A percentile compares a stretch with the other conserved stretches of the same genome.
Evolutionary conservation across 1,284 basidiomycete species (phyloP).

Genomic region (Earliella scabrosa): DNA sequence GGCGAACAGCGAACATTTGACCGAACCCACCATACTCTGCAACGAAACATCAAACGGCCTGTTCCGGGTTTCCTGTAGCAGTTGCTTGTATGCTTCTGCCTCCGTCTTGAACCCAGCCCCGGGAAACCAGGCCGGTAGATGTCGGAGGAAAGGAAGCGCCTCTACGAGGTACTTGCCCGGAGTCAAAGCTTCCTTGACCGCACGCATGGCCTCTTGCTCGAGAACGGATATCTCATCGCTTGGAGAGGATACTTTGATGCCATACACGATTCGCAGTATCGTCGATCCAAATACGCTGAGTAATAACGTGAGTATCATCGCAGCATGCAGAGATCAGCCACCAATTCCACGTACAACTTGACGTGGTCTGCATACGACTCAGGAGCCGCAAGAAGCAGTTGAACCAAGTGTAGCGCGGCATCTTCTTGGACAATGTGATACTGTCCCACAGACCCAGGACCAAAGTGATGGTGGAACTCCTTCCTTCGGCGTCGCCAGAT

Average conservation of each 20-base stretch:
- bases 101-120: slow-evolving; percentile 43
- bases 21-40: slow-evolving; percentile 48
- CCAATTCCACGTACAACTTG: neutral
- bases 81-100: slow-evolving; percentile 59
- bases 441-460: neutral
- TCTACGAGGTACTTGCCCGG: slow-evolving; percentile 73
- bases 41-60: slow-evolving; percentile 59
- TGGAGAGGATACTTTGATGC: slow-evolving; percentile 54
- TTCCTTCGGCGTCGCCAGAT: neutral
- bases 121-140: slow-evolving; percentile 37
- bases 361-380: neutral
- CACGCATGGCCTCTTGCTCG: slow-evolving; percentile 59
- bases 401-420: neutral
- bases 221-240: slow-evolving; percentile 59
- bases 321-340: too few species aligned
- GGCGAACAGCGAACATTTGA: too few species aligned
- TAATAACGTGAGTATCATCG: neutral
- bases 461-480: neutral
- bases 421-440: neutral
- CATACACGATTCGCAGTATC: slow-evolving; percentile 64
- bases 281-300: slow-evolving; percentile 35
- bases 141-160: slow-evolving; percentile 48
- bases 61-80: slow-evolving; percentile 66
- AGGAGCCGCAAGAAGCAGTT: neutral
- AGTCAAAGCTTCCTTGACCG: slow-evolving; percentile 62